Base-by-base conservation (phyloP, 2,329 filamentous ascomycete genomes). In the Plectosphaerella cucumerina region DNA sequence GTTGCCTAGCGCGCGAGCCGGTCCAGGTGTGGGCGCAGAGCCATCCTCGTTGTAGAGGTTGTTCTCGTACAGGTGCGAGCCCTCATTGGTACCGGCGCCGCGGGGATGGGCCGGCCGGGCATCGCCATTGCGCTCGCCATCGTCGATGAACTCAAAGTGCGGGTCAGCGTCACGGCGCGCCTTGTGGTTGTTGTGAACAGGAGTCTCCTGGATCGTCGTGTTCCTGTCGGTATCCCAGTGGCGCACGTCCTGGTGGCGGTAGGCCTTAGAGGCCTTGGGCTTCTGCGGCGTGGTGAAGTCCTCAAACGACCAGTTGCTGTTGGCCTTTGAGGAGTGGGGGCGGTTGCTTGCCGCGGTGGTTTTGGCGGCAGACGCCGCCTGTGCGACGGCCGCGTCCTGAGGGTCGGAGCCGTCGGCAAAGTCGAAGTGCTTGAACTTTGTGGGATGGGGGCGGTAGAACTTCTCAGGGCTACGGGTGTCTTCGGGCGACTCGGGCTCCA, bases 281-380 rank as follows among this genome's bases (percentile, higher is more conserved):
- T 96, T 96, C 57, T 86, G 80, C 0, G 93, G 93, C 1, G 92
- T 96, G 15, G 75, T 74, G 61, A 96, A 96, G 70, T 96, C 91
- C 54, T 90, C 83, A 68, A 97, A 97, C 46, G 84, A 84, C 91
- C 93, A 97, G 55, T 89, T 86, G 56, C 84, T 84, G 53, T 78
- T 74, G 64, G 90, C 85, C 71, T 87, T 89, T 49, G 37, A 41
- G 50, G 77, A 75, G 62, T 77, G 79, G 54, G 71, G 67, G 21
- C 65, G 65, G 49, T 31, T 35, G 11, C 15, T n/a, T 4, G 77
- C 67, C 18, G 76, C 66, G 20, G 70, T 63, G 4, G 69, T 58
- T 11, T 10, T 31, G 26, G 6, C 26, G 12, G 26, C 26, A 31
- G 26, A 31, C 26, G 26, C 26, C 8, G 69, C 59, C 48, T 66